Base-by-base conservation (phyloP, 1,284 basidiomycete species). In the Lignosus rhinocerotis region DNA sequence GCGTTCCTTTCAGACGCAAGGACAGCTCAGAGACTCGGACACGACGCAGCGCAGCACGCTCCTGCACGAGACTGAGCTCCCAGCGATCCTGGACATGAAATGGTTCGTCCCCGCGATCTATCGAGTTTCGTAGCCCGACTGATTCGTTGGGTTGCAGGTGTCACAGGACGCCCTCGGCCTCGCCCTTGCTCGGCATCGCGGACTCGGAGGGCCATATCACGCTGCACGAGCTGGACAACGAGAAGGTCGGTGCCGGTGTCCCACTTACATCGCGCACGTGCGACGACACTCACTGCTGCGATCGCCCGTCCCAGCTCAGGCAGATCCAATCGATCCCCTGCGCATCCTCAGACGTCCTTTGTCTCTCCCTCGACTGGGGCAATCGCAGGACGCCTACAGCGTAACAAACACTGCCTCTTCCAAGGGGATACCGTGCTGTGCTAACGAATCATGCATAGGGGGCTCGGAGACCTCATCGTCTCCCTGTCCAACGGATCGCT, bases 1-100 rank as follows among this genome's bases (percentile, higher is more conserved):
- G 25, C 16, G 36, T n/a, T 14, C 3, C 9, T 45, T 14, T 36
- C 19, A 2, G 8, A 43, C 5, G 45, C 7, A 2, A 10, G n/a
- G 12, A 33, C 11, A n/a, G 31, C 17, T 44, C 30, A 51, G 1
- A 45, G 10, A 36, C 14, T n/a, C 17, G 17, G 10, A 36, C 14
- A 19, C 17, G 17, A 3, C 49, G 14, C 52, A 66, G 59, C 52
- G 34, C 61, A 94, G 93, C 57, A 72, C 75, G 8, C 80, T 88
- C 66, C 67, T 89, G 3, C 88, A 94, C 67, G 76, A 86, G 21
- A 79, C 93, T 42, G 80, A 89, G 55, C 77, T 91, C 12, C 87
- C 93, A 1, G 95, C 94, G 10, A 83, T 98, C 30, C 79, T 91
- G n/a, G 95, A 98, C 69, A 87, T 93, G 81, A 96, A 96, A 81